Base-by-base conservation (phyloP, 371 early-diverging fungal genomes). In the Mortierella sp. region DNA sequence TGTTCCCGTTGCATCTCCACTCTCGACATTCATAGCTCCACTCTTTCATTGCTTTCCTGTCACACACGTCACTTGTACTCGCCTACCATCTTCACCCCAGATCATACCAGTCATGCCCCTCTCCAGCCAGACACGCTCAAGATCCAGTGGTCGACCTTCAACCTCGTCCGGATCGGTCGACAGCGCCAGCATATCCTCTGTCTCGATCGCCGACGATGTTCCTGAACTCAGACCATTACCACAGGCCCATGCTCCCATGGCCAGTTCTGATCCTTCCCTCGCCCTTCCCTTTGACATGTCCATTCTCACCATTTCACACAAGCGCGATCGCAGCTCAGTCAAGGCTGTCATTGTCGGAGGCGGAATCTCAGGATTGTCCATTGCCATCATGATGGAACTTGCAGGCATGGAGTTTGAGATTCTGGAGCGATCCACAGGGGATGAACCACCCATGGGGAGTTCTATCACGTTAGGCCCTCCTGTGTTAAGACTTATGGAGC, bases 271-370 rank as follows among this genome's bases (percentile, higher is more conserved):
- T 43, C 74, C 67, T 2, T 29, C 63, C 12, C 46, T 49, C 1
- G 68, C 68, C 45, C 54, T 67, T 17, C 74, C 74, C 29, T 74
- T 74, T 27, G 74, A 74, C 57, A 67, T 60, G 57, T 74, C 74
- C 31, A 67, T 74, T 56, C 74, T 74, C 37, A 74, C 74, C 24
- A 74, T 74, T 51, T 55, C 74, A 7, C 74, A 74, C 45, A 57
- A 54, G 17, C 46, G 39, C 17, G 61, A 67, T 41, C 46, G 55
- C 52, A 67, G 39, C 37, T 44, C 68, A 1, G 2, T 67, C 54
- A 74, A 74, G 55, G 74, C 74, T 28, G 16, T 74, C 53, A 74
- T 74, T 24, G 74, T 74, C 12, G 74, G 74, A 1, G 74, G 56
- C 1, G 68, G 74, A 5, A 63, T 74, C 29, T 49, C 63, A 9